These are phyloP conservation scores for Fomitiporia mediterranea DNA, from an alignment of 1,284 basidiomycete species.

Conservation along the genomic window DNA sequence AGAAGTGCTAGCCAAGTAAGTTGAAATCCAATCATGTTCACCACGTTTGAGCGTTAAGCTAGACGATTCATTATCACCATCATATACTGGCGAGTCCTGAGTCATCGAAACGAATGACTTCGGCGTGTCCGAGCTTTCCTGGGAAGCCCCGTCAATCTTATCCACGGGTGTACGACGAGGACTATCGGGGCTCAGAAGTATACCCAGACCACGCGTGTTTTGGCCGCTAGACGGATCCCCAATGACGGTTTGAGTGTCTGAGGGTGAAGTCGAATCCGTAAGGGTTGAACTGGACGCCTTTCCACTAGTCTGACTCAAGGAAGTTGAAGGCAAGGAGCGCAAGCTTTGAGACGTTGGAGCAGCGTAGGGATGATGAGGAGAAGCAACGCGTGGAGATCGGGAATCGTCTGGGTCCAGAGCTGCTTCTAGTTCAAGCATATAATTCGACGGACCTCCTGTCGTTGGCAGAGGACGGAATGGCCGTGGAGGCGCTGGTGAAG, in stretches of 20 bases:
- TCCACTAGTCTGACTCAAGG: neutral
- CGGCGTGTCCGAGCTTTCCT: conserved; percentile 1
- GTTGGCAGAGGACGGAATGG: conserved; percentile 17
- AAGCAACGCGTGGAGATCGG: conserved; percentile 14
- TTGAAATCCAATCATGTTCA: conserved; percentile 8
- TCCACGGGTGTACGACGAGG: conserved; percentile 11
- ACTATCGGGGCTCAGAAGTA: conserved; percentile 13
- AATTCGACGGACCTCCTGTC: neutral
- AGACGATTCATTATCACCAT: conserved; percentile 18
- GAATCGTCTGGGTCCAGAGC: conserved; percentile 15
- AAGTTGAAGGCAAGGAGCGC: conserved; percentile 12
- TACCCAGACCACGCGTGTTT: conserved; percentile 5
- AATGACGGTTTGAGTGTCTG: conserved; percentile 1
- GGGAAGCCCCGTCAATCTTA: neutral
- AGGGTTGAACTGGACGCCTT: conserved; percentile 2
- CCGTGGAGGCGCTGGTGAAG: conserved; percentile 34
- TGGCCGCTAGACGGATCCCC: neutral
- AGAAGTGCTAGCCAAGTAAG: neutral
- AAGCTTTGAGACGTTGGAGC: conserved; percentile 4
- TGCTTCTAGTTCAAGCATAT: conserved; percentile 14
- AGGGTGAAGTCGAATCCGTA: neutral
- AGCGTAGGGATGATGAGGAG: conserved; percentile 19
- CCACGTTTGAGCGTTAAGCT: conserved; percentile 11
- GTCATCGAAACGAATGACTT: conserved; percentile 10
- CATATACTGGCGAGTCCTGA: conserved; percentile 16